These are phyloP conservation scores for Magnusiomyces tetraspermus DNA, from an alignment of 1,139 yeast genomes.

Conservation along the genomic window DNA sequence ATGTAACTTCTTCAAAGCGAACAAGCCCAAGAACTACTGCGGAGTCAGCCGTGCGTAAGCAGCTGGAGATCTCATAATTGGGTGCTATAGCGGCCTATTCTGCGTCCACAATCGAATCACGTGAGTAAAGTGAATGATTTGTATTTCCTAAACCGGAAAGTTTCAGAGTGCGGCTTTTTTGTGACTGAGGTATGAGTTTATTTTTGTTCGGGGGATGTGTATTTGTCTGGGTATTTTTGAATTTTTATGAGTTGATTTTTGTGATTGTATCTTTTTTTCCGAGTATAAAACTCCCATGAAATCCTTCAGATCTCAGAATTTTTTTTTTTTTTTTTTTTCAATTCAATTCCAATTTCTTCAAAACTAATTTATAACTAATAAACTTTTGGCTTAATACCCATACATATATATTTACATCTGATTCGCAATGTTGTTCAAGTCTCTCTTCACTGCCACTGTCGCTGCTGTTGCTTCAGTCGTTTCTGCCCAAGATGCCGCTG, in stretches of 20 bases:
- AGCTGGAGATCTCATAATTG: no score
- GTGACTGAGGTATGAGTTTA: no score
- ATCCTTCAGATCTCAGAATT: neutral
- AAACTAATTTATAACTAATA: no score
- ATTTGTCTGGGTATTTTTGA: no score
- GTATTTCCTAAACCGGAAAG: no score
- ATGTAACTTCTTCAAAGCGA: no score
- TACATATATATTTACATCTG: no score
- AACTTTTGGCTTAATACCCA: no score
- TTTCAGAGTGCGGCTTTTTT: neutral
- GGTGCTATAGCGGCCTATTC: neutral
- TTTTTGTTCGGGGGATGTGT: no score
- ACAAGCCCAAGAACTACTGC: no score
- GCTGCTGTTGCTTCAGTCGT: constrained; percentile 19
- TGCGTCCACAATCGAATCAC: neutral
- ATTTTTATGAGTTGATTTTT: neutral
- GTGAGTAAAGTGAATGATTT: no score
- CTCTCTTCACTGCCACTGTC: constrained; percentile 23
- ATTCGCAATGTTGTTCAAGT: constrained; percentile 5
- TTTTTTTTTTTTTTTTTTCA: neutral
- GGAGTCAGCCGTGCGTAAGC: no score
- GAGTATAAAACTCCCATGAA: neutral
- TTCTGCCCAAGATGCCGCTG: constrained; percentile 5
- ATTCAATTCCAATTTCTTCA: neutral
- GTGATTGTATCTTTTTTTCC: neutral